A percentile compares a stretch with the other conserved stretches of the same genome.
phyloP scores from a whole-genome alignment of 2,329 filamentous ascomycete species.

The Knufia petricola region DNA sequence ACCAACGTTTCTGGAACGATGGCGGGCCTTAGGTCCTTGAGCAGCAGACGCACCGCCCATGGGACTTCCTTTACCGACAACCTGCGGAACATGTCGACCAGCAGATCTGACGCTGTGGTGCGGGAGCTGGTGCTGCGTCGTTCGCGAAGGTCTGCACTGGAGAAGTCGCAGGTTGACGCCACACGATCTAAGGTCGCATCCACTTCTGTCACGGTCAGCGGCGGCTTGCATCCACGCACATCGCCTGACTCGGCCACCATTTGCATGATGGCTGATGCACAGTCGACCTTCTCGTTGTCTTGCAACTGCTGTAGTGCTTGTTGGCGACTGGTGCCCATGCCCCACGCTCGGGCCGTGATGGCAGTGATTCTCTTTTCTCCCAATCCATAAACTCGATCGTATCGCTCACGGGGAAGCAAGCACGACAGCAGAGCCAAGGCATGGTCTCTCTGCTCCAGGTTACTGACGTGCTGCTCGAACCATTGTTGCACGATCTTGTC shows the following conservation, averaged over 20 bases:
- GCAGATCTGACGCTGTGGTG: no score
- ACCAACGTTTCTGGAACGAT: not conserved
- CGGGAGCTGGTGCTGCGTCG: no score
- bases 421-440: slow-evolving; percentile 61
- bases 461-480: no score
- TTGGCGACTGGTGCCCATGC: slow-evolving; percentile 52
- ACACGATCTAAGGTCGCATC: not conserved
- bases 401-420: slow-evolving; percentile 63
- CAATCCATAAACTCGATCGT: slow-evolving; percentile 68
- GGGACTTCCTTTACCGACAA: slow-evolving; percentile 63
- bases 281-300: slow-evolving; percentile 40
- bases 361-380: slow-evolving; percentile 52
- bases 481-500: no score
- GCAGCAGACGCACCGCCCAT: slow-evolving; percentile 72
- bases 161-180: no score
- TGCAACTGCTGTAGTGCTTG: slow-evolving; percentile 52
- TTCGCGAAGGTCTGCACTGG: no score
- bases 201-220: not conserved
- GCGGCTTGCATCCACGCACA: not conserved
- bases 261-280: not conserved
- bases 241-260: slow-evolving; percentile 4
- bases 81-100: slow-evolving; percentile 49
- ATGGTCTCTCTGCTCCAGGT: no score
- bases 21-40: slow-evolving; percentile 55
- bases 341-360: slow-evolving; percentile 57